Base-by-base conservation (phyloP, 805 yeast species). In the Ogataea populi-albae region DNA sequence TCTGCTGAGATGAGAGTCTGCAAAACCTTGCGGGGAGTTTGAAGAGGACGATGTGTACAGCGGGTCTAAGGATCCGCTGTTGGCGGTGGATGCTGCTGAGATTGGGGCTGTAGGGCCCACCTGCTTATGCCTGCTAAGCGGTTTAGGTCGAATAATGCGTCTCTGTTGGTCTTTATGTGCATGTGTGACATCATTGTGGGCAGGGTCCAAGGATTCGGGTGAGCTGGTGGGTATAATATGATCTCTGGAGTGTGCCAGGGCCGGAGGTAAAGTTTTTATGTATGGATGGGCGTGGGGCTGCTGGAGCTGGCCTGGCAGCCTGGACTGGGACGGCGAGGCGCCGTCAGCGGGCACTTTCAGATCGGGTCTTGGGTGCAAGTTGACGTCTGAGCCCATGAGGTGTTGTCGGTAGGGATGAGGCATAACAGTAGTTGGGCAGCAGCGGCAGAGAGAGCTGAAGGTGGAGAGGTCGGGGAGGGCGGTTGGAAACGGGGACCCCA, bases 191-290 rank as follows among this genome's bases (percentile, higher is more conserved):
- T n/a, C n/a, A n/a, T n/a, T n/a, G n/a, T n/a, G n/a, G n/a, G n/a
- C n/a, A n/a, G n/a, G n/a, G n/a, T n/a, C n/a, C n/a, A n/a, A n/a
- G n/a, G n/a, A n/a, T n/a, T n/a, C n/a, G n/a, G n/a, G n/a, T n/a
- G n/a, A n/a, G n/a, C n/a, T n/a, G n/a, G n/a, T n/a, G n/a, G n/a
- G n/a, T 22, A 25, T 9, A 25, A 25, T 8, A 22, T 20, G 23
- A n/a, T 37, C 40, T 10, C 40, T 16, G 11, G 40, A 31, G 4
- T 33, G 40, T 5, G 20, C 24, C 4, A 26, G 19, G 17, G 30
- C 40, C n/a, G 14, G 21, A 4, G 40, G 40, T 6, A 37, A 26
- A 16, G 31, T 22, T 29, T 31, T 31, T 11, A 26, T 22, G 20
- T 37, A 37, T 12, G 40, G 40, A 23, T 37, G 40, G n/a, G 29